Conservation (phyloP, 331 rosid species). For the Prunus yedoensis region DNA sequence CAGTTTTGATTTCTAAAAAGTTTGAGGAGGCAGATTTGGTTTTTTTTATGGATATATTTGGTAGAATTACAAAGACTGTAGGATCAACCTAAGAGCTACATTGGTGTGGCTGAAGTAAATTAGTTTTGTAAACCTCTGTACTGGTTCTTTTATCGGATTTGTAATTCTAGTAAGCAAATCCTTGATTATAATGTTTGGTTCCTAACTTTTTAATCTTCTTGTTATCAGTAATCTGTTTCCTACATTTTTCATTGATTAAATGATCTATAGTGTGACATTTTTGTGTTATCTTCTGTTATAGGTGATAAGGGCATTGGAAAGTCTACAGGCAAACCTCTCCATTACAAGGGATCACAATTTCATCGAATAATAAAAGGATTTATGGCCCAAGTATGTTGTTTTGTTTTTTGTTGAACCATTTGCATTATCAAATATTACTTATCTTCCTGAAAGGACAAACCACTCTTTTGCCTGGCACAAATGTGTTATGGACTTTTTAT, state of each 20-base stretch:
- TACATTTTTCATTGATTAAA: not conserved
- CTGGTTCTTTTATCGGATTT: not conserved
- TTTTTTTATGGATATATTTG: not conserved
- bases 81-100: not conserved
- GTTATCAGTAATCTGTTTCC: not conserved
- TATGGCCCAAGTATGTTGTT: slow-evolving; percentile 62
- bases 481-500: not conserved
- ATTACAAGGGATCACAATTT: slow-evolving; percentile 70
- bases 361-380: slow-evolving; percentile 93
- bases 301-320: slow-evolving; percentile 95
- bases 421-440: not conserved
- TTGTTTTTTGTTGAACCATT: slow-evolving; percentile 1
- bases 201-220: not conserved
- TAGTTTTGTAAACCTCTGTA: not conserved
- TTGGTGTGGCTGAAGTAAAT: not conserved
- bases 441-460: not conserved
- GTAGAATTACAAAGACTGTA: not conserved
- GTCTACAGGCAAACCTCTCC: slow-evolving; percentile 82
- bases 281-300: slow-evolving; percentile 27
- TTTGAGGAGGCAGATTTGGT: not conserved
- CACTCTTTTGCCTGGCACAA: not conserved
- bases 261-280: not conserved
- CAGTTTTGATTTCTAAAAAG: not conserved
- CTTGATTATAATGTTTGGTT: not conserved
- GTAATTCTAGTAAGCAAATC: not conserved